Conservation (phyloP, 352 stramenopile genomes). For the Phytophthora ramorum region DNA sequence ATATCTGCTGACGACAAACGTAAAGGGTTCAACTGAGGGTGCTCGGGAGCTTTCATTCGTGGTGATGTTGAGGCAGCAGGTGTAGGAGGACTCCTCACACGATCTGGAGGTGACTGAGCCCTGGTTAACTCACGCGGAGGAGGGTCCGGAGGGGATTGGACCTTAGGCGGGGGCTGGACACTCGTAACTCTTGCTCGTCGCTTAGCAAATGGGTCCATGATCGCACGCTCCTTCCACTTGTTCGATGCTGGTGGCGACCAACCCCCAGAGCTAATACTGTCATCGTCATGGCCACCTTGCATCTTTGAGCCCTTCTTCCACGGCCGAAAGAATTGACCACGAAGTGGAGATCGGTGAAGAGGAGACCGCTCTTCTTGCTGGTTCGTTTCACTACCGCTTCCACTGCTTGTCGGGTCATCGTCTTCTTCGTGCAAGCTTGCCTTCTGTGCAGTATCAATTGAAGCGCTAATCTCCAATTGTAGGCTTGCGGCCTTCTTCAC, state of each 20-base stretch:
- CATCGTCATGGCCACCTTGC: conserved; percentile 18
- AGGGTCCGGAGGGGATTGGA: not conserved
- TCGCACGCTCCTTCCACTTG: conserved; percentile 78
- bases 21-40: conserved; percentile 25
- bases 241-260: conserved; percentile 46
- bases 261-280: conserved; percentile 19
- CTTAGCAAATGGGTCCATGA: conserved; percentile 78
- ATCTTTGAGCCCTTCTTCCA: conserved; percentile 51
- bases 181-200: conserved; percentile 29
- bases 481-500: conserved; percentile 1
- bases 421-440: conserved; percentile 14
- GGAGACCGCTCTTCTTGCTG: conserved; percentile 30
- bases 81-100: not conserved
- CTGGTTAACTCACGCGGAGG: not conserved
- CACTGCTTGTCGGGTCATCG: conserved; percentile 19
- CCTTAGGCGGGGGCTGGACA: conserved; percentile 4
- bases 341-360: conserved; percentile 15
- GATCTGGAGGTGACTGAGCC: conserved; percentile 4
- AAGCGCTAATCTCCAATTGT: not conserved
- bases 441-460: conserved; percentile 1
- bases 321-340: conserved; percentile 57
- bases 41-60: conserved; percentile 7
- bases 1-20: conserved; percentile 31
- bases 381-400: conserved; percentile 28
- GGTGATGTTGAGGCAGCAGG: conserved; percentile 19